Evolutionary conservation across 257 asterid species (phyloP).

Genomic region (Gardenia jasminoides): DNA sequence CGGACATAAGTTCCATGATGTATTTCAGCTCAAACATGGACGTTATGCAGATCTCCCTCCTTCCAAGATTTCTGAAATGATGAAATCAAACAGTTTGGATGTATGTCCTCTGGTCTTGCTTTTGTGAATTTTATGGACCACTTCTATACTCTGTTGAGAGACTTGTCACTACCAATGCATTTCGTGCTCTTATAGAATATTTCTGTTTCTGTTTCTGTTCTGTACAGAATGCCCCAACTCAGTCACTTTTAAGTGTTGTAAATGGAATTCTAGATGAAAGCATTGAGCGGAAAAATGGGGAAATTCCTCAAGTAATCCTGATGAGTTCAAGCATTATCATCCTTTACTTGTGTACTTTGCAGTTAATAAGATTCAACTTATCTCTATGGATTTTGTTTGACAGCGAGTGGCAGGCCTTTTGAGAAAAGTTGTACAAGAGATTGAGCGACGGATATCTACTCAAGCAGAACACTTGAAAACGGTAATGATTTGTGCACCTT

Average conservation of each 20-base stretch:
- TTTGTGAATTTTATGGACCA: slow-evolving; percentile 7
- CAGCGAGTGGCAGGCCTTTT: slow-evolving; percentile 87
- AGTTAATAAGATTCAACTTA: slow-evolving; percentile 6
- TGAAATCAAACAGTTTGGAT: slow-evolving; percentile 90
- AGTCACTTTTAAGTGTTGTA: slow-evolving; percentile 77
- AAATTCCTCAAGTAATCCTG: slow-evolving; percentile 70
- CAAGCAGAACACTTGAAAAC: slow-evolving; percentile 84
- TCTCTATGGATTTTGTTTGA: slow-evolving; percentile 17
- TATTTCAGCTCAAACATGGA: slow-evolving; percentile 77
- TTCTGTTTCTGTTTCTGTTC: slow-evolving; percentile 12
- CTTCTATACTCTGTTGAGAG: not conserved
- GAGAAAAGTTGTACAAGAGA: slow-evolving; percentile 93
- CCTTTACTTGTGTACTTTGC: not conserved
- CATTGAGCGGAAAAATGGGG: slow-evolving; percentile 76
- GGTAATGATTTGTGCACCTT: slow-evolving; percentile 34
- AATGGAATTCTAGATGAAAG: slow-evolving; percentile 86
- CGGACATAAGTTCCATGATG: slow-evolving; percentile 78
- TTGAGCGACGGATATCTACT: slow-evolving; percentile 83
- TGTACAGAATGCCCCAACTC: slow-evolving; percentile 89
- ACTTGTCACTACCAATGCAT: not conserved
- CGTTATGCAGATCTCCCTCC: slow-evolving; percentile 71
- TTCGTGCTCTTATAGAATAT: not conserved
- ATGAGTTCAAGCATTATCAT: slow-evolving; percentile 2
- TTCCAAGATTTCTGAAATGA: slow-evolving; percentile 78
- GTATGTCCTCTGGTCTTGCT: slow-evolving; percentile 39